Evolutionary conservation across 179 eudicot species (phyloP), one percentile per base, ranked within the genome.

Genomic region (Amaranthus tricolor): DNA sequence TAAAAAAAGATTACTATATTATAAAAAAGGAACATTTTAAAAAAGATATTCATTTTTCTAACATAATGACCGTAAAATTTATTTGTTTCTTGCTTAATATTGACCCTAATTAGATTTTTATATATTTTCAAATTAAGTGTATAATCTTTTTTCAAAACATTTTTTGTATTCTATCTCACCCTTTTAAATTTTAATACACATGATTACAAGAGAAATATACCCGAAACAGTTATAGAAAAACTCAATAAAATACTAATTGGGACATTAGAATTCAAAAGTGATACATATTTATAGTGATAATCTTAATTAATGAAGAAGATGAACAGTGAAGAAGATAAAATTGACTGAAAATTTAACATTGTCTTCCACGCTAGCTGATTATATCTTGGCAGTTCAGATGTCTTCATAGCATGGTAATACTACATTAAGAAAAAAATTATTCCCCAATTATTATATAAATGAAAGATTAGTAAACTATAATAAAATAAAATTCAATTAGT

Each of bases 301-400:
- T 63, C 50, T 43, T 65, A 45, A 65, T 45, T 45, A 47, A 65
- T 16, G 31, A 65, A 7, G 19, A 2, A 45, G 48, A 65, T 19
- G 7, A 65, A 43, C 7, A 62, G 15, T 63, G 14, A 63, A 63
- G 10, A 63, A 10, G 7, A 31, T 31, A 31, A 31, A 48, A 66
- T 47, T 48, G 53, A 66, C 31, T 66, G 54, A 47, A 48, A n/a
- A 66, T 66, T 66, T n/a, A 66, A 47, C 52, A 66, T 47, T 66
- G 70, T 48, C 12, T 66, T 66, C 54, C 31, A n/a, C 55, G 54
- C n/a, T n/a, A n/a, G 40, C 31, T 66, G 16, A 47, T 66, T 21
- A 64, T 64, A 66, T 66, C 70, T 54, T 66, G 15, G 53, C 70
- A 66, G 31, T 66, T 9, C 31, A 66, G 70, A 66, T 16, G 55